Percentiles rank a stretch among this genome's conserved stretches.
Conservation (phyloP, 2,329 filamentous ascomycete species). For the Calonectria montana region DNA sequence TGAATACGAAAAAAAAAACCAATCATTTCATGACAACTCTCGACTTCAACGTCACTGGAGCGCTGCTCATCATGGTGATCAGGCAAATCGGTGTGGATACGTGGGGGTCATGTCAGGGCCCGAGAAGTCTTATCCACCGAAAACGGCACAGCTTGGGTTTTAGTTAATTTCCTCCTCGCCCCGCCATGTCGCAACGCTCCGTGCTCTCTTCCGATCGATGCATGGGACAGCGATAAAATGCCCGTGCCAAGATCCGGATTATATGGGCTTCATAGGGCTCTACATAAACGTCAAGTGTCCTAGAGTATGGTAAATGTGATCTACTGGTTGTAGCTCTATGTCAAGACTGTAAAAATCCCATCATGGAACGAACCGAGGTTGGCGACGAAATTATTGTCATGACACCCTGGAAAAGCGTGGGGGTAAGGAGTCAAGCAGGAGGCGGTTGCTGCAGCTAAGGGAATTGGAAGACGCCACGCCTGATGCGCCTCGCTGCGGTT, state of each 20-base stretch:
- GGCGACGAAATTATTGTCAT: conserved; percentile 6
- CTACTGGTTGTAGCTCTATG: too few relatives aligned
- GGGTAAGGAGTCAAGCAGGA: neutral
- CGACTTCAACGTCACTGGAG: neutral
- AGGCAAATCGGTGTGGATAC: neutral
- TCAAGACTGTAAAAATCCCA: neutral
- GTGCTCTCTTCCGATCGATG: neutral
- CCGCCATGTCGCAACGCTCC: neutral
- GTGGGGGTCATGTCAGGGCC: conserved; percentile 4
- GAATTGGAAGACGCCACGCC: neutral
- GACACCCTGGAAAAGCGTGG: neutral
- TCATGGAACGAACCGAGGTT: neutral
- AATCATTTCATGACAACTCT: neutral
- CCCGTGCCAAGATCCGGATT: neutral
- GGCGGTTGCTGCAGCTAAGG: conserved; percentile 1
- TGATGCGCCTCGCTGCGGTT: neutral
- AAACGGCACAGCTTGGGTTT: neutral
- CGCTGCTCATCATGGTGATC: neutral
- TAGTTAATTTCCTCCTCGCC: neutral
- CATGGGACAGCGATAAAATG: neutral
- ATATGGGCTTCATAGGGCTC: neutral
- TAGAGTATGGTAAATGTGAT: neutral
- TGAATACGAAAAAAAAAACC: neutral
- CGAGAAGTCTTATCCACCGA: conserved; percentile 6
- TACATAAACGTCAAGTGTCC: neutral